These are phyloP conservation scores for Phialocephala sp. DNA, from an alignment of 2,329 filamentous ascomycete species.

Conservation along the genomic window DNA sequence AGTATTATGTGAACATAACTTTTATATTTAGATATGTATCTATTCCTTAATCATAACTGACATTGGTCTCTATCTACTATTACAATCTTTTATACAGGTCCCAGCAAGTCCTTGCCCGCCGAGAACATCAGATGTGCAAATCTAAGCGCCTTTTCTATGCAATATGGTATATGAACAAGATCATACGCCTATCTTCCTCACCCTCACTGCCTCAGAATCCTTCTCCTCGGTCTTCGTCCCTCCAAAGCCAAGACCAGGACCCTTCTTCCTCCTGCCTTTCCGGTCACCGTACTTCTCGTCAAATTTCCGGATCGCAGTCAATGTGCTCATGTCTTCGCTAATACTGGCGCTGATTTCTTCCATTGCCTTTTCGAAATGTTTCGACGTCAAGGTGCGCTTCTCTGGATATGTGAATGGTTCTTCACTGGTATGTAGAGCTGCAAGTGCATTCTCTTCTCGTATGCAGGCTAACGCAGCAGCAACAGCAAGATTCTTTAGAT, in stretches of 20 bases:
- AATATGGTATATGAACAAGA: background rate
- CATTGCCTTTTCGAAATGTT: conserved; percentile 86
- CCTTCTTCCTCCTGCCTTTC: conserved; percentile 66
- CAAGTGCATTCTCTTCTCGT: conserved; percentile 68
- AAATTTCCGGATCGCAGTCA: conserved; percentile 89
- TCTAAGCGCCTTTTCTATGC: conserved; percentile 4
- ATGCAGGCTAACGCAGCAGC: conserved; percentile 81
- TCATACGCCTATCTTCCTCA: conserved; percentile 38
- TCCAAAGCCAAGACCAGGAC: conserved; percentile 63
- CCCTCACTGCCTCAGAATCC: conserved; percentile 42
- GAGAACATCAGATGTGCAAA: conserved; percentile 4
- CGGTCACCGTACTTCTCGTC: conserved; percentile 93
- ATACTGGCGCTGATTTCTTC: conserved; percentile 91
- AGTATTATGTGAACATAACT: too few relatives aligned
- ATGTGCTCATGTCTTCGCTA: conserved; percentile 87
- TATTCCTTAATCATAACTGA: background rate
- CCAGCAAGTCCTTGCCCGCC: conserved; percentile 4
- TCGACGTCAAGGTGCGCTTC: conserved; percentile 65
- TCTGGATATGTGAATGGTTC: conserved; percentile 63
- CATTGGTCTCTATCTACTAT: conserved; percentile 21
- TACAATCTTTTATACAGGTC: conserved; percentile 27
- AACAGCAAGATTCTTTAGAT: conserved; percentile 83
- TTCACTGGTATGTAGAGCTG: conserved; percentile 46
- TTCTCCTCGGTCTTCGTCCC: conserved; percentile 38
- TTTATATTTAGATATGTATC: background rate